A percentile compares a stretch with the other conserved stretches of the same genome.
These are phyloP conservation scores for Cladosporium sp. DNA, from an alignment of 2,329 filamentous ascomycete genomes.

Conservation along the genomic window DNA sequence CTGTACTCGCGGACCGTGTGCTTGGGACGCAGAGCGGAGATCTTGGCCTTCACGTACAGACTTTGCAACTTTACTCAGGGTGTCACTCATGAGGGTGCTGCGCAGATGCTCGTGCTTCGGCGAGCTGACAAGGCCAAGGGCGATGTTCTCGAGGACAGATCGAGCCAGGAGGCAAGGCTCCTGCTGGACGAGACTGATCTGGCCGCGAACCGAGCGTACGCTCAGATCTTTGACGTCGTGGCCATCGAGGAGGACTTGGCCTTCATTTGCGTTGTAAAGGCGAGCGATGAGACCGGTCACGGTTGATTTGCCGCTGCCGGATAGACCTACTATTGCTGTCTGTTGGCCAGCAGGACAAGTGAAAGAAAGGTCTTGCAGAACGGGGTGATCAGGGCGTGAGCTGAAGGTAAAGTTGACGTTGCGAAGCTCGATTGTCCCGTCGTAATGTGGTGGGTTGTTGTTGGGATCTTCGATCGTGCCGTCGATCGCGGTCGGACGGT, in stretches of 20 bases:
- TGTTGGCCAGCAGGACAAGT: slow-evolving; percentile 43
- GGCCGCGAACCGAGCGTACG: slow-evolving; percentile 36
- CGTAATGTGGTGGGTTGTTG: slow-evolving; percentile 25
- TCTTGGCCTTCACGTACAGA: slow-evolving; percentile 38
- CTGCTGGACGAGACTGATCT: slow-evolving; percentile 39
- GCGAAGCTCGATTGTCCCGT: slow-evolving; percentile 58
- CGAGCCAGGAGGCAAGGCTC: slow-evolving; percentile 39
- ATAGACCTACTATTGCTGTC: slow-evolving; percentile 46
- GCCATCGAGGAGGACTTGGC: slow-evolving; percentile 37
- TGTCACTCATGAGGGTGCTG: slow-evolving; percentile 5
- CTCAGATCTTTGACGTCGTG: slow-evolving; percentile 33
- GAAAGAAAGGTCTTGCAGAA: slow-evolving; percentile 39
- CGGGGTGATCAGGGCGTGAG: slow-evolving; percentile 37
- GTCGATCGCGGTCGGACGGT: slow-evolving; percentile 45
- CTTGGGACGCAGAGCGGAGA: slow-evolving; percentile 38
- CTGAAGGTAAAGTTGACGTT: slow-evolving; percentile 74
- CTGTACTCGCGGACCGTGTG: slow-evolving; percentile 33
- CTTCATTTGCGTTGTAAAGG: slow-evolving; percentile 36
- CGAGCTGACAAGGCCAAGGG: slow-evolving; percentile 38
- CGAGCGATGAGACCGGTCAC: slow-evolving; percentile 37
- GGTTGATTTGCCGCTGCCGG: slow-evolving; percentile 43
- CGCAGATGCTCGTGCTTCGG: slow-evolving; percentile 14
- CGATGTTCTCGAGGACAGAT: slow-evolving; percentile 41
- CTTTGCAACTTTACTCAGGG: slow-evolving; percentile 30
- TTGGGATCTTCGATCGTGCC: slow-evolving; percentile 34